These are phyloP conservation scores for Stenogyne calaminthoides DNA, from an alignment of 305 asterid species.

Conservation along the genomic window DNA sequence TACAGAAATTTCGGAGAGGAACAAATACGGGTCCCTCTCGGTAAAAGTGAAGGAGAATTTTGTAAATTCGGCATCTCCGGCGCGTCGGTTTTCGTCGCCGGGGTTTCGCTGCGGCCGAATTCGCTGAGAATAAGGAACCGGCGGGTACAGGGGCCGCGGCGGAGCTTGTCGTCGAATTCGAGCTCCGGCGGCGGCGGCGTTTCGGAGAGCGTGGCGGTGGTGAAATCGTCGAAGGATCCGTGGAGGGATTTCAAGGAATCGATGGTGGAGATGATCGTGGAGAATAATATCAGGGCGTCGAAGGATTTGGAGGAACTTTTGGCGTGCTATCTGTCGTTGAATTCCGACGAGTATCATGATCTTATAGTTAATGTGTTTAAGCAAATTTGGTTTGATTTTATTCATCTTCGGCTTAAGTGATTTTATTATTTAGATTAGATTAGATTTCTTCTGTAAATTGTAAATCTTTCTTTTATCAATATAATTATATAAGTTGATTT, in stretches of 20 bases:
- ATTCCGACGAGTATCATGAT: constrained; percentile 74
- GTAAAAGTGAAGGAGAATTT: constrained; percentile 42
- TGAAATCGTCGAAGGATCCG: constrained; percentile 75
- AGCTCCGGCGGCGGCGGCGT: constrained; percentile 39
- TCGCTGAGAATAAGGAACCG: constrained; percentile 57
- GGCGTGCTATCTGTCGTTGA: constrained; percentile 78
- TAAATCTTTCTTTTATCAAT: background rate
- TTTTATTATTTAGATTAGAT: background rate
- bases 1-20: constrained; percentile 33
- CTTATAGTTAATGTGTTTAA: constrained; percentile 75
- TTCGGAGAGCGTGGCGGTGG: constrained; percentile 69
- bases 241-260: constrained; percentile 74
- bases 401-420: constrained; percentile 41
- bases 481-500: background rate
- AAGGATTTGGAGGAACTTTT: constrained; percentile 80
- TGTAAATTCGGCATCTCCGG: constrained; percentile 14
- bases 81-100: constrained; percentile 31
- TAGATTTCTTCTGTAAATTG: background rate
- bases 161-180: constrained; percentile 38
- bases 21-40: constrained; percentile 35
- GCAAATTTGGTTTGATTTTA: constrained; percentile 76
- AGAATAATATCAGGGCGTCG: constrained; percentile 57
- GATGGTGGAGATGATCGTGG: constrained; percentile 93
- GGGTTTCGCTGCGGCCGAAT: constrained; percentile 67
- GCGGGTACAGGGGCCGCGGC: constrained; percentile 45